Evolutionary conservation across 495 filamentous ascomycete genomes (phyloP).

Genomic region (Penicillium fimorum): DNA sequence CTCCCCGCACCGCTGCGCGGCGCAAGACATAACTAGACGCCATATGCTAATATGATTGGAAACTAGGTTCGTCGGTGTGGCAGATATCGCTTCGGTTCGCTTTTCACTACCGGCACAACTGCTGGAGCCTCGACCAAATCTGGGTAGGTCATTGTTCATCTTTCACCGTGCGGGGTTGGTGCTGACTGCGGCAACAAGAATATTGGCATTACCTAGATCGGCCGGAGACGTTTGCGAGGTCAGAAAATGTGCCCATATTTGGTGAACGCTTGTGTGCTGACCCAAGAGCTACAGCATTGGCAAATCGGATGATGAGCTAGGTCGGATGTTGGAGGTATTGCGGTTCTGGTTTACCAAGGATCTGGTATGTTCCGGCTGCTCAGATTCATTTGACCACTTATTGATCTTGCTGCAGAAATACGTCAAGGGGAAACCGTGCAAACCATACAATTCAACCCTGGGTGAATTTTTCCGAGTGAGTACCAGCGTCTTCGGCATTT

Average conservation of each 20-base stretch:
- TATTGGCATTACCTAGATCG: slow-evolving; percentile 99
- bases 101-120: slow-evolving; percentile 96
- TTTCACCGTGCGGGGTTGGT: slow-evolving; percentile 2
- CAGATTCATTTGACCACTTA: slow-evolving; percentile 1
- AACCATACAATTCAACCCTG: slow-evolving; percentile 94
- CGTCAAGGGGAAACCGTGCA: slow-evolving; percentile 96
- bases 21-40: background rate
- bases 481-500: slow-evolving; percentile 14
- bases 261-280: slow-evolving; percentile 36
- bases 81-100: slow-evolving; percentile 91
- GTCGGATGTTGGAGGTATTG: slow-evolving; percentile 88
- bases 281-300: slow-evolving; percentile 66
- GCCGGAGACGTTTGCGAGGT: slow-evolving; percentile 89
- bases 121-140: slow-evolving; percentile 89
- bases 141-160: slow-evolving; percentile 51
- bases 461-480: slow-evolving; percentile 96
- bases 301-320: slow-evolving; percentile 84
- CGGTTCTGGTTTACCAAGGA: slow-evolving; percentile 99
- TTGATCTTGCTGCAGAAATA: slow-evolving; percentile 66
- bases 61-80: slow-evolving; percentile 82
- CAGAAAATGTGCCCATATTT: slow-evolving; percentile 28
- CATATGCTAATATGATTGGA: slow-evolving; percentile 22
- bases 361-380: slow-evolving; percentile 52
- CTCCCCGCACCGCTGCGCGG: background rate
- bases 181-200: slow-evolving; percentile 51